These are phyloP conservation scores for Kodamaea sp. DNA, from an alignment of 1,139 yeast genomes.

Conservation along the genomic window DNA sequence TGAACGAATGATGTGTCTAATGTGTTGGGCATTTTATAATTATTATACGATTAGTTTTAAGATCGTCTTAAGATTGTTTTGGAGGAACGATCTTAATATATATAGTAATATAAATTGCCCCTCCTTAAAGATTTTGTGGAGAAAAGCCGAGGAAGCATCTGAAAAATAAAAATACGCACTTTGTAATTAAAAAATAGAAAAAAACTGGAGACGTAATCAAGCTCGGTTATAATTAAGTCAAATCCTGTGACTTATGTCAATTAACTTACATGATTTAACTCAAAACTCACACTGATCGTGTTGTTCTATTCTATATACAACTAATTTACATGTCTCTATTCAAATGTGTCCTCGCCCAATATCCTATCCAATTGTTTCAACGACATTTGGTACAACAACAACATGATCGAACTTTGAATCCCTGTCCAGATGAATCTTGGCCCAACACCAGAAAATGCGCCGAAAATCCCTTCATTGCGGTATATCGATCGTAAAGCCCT, in stretches of 20 bases:
- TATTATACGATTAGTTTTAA: background rate
- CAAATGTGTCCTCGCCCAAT: background rate
- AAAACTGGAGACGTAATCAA: too few relatives aligned
- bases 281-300: too few relatives aligned
- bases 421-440: conserved; percentile 97
- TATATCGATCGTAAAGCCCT: conserved; percentile 67
- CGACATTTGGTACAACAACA: conserved; percentile 72
- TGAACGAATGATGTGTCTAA: conserved; percentile 29
- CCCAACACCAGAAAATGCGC: conserved; percentile 90
- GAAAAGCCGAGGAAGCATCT: too few relatives aligned
- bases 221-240: too few relatives aligned
- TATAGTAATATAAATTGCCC: background rate
- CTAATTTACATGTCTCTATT: background rate
- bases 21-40: conserved; percentile 10
- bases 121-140: background rate
- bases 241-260: too few relatives aligned
- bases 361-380: conserved; percentile 37
- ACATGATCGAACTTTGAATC: conserved; percentile 91
- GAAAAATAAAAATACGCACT: too few relatives aligned
- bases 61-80: background rate
- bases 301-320: background rate
- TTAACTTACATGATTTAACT: too few relatives aligned
- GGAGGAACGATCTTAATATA: background rate
- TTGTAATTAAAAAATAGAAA: too few relatives aligned
- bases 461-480: conserved; percentile 69